Conservation (phyloP, 805 yeast genomes). For the Monosporozyma aerobia region DNA sequence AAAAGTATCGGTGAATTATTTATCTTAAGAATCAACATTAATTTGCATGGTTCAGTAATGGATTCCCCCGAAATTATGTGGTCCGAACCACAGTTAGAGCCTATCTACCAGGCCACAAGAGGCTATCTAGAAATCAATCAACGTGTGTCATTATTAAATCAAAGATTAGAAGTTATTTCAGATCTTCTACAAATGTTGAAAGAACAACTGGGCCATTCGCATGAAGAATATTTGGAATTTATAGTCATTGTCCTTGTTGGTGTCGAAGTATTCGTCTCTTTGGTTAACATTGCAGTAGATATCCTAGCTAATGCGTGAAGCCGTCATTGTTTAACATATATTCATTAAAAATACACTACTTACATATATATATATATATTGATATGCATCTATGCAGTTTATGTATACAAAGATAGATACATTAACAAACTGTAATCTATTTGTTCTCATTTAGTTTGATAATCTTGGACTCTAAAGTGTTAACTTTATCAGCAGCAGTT, state of each 20-base stretch:
- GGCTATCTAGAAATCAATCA: slow-evolving; percentile 94
- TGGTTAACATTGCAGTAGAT: slow-evolving; percentile 67
- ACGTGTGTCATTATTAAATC: slow-evolving; percentile 81
- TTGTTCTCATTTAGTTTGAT: slow-evolving; percentile 7
- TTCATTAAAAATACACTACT: neutral
- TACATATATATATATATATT: neutral
- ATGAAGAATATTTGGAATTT: slow-evolving; percentile 84
- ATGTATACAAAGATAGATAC: neutral
- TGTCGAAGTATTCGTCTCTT: slow-evolving; percentile 82
- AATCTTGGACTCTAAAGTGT: slow-evolving; percentile 49
- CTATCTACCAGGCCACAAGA: slow-evolving; percentile 93
- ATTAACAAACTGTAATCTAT: neutral
- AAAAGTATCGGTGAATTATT: slow-evolving; percentile 93
- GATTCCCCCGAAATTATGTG: slow-evolving; percentile 98
- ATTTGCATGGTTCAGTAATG: slow-evolving; percentile 76
- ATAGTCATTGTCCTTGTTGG: slow-evolving; percentile 86
- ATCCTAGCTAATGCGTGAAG: slow-evolving; percentile 30
- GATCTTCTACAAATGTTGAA: slow-evolving; percentile 92
- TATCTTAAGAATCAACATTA: slow-evolving; percentile 73
- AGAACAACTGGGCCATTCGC: slow-evolving; percentile 93
- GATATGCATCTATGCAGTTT: neutral
- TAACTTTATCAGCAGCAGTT: slow-evolving; percentile 63
- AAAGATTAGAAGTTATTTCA: slow-evolving; percentile 85
- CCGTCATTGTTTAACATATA: neutral
- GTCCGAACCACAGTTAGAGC: slow-evolving; percentile 97